Evolutionary conservation across 2,329 filamentous ascomycete genomes (phyloP), one percentile per base, ranked within the genome.

Genomic region (Paecilomyces variotii): DNA sequence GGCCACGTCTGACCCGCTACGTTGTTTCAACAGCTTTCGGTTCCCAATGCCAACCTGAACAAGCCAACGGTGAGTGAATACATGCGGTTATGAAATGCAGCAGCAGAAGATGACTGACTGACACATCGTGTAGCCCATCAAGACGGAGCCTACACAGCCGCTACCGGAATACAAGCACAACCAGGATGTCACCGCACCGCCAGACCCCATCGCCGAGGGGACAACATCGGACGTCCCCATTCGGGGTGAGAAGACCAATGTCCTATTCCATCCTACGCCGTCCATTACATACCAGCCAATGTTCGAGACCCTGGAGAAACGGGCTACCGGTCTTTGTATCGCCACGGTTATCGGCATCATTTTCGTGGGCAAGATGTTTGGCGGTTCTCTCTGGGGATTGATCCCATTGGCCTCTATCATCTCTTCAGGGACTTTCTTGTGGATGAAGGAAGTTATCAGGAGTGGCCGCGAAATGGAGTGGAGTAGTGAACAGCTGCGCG

Each of bases 171-270:
- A 97, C 74, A 89, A 88, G 63, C 71, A 88, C 59, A 89, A 86
- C 9, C 93, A 97, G 75, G 93, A 97, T 74, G 80, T 96, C 59
- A 96, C 91, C 0, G 90, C 93, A 0, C 93, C 93, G 1, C 93
- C 93, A 1, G 92, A 95, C 64, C 93, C 93, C 0, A 80, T 96
- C 24, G 86, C 87, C 14, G 82, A 87, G 59, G 90, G 91, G 26
- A 85, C 87, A 34, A 97, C 93, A 0, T 92, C 90, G 27, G 94
- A 97, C 74, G 91, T 97, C 1, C 94, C 94, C 2, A 96, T 97
- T 59, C 89, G 92, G 69, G 93, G 92, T 67, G 93, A 97, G 71
- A 97, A 94, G 82, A 97, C 94, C 2, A 97, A 96, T 62, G 87
- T 97, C 19, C 82, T 97, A 30, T 97, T 97, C 74, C 93, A 97